Base-by-base conservation (phyloP, 257 asterid species). In the Nicotiana knightiana region DNA sequence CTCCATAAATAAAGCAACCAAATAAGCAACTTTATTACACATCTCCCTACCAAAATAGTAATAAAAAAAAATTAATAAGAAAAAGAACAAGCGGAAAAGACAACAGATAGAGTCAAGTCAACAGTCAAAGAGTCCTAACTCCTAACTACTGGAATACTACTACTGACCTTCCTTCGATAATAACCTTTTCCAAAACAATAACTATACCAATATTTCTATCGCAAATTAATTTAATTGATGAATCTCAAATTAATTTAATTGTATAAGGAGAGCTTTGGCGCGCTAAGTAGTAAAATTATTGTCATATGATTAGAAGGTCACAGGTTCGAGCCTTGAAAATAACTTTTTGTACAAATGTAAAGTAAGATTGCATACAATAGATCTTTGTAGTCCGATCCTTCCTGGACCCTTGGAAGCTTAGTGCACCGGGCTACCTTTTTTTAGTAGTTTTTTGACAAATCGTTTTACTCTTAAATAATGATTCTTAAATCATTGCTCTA, bases 91-190 rank as follows among this genome's bases (percentile, higher is more conserved):
- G 33, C 10, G 18, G 18, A 53, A 26, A 26, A 63, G 37, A 26
- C 68, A 63, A 63, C 18, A 63, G 12, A 65, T 9, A 30, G 43
- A 21, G 35, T 5, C 78, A 21, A 71, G 24, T 21, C 24, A 21
- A 21, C 13, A 43, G 3, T 71, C 37, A 43, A 21, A 46, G 79
- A 71, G 18, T 3, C 33, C 13, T 71, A 46, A 24, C 12, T 3
- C 33, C 13, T 71, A 46, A 24, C 12, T 43, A 71, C 4, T 46
- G 13, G 61, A 71, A 46, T 21, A 71, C 37, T 24, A 51, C 39
- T 46, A 5, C 79, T 46, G 24, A 71, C 79, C 79, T 46, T 12
- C 79, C 61, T 46, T 71, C 46, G 61, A 71, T 24, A 46, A 10
- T 46, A 71, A 71, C 39, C 61, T 71, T 21, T 71, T 9, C 18